phyloP scores from a whole-genome alignment of 306 rosid genomes.

The Quercus ilex region DNA sequence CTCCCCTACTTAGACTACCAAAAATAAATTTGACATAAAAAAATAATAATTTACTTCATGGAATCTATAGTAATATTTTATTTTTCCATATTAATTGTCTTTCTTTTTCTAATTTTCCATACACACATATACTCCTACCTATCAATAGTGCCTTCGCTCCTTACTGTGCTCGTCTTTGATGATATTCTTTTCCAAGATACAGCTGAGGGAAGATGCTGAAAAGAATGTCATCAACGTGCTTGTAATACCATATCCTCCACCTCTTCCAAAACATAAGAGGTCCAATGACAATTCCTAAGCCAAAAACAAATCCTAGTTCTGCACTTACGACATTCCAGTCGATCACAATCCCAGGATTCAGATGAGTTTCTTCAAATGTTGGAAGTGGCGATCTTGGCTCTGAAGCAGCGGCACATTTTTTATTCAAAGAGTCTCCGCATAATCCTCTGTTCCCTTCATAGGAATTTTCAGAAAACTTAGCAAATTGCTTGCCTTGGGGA shows the following conservation, averaged over 20 bases:
- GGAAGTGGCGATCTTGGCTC: not conserved
- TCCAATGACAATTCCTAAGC: not conserved
- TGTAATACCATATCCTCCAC: not conserved
- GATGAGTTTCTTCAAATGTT: not conserved
- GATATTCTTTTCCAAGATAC: not conserved
- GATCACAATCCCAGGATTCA: not conserved
- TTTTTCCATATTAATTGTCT: too few relatives aligned
- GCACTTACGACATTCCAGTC: not conserved
- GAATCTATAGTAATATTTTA: too few relatives aligned
- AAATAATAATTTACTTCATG: too few relatives aligned
- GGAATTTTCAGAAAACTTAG: conserved; percentile 21
- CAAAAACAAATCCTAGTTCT: not conserved
- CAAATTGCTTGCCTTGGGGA: conserved; percentile 29
- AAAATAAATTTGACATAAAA: too few relatives aligned
- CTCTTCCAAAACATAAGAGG: not conserved
- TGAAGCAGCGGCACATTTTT: not conserved
- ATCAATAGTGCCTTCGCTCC: conserved; percentile 18
- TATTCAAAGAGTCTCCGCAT: conserved; percentile 24
- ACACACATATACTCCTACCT: too few relatives aligned
- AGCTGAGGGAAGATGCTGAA: not conserved
- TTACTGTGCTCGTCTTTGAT: accelerated
- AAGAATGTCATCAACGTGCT: not conserved
- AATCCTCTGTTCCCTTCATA: conserved; percentile 29
- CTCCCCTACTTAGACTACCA: too few relatives aligned
- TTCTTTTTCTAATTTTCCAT: too few relatives aligned